These are phyloP conservation scores for Mortierella antarctica DNA, from an alignment of 192 early-diverging fungal genomes.

Conservation along the genomic window DNA sequence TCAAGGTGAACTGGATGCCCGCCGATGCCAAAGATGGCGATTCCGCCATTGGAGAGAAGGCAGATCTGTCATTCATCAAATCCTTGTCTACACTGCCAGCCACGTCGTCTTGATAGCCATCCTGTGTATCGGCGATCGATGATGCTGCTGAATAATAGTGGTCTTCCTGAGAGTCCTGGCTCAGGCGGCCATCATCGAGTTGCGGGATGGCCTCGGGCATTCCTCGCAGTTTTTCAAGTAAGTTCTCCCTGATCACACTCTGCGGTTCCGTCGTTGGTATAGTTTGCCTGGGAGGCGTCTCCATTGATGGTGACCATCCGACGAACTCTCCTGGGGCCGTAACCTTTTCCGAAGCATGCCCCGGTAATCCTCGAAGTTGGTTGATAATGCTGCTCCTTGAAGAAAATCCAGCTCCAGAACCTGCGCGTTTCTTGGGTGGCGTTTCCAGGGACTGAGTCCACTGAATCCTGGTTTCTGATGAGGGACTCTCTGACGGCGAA, in stretches of 20 bases:
- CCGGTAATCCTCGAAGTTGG: constrained; percentile 22
- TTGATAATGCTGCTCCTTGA: constrained; percentile 2
- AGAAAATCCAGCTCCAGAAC: background rate
- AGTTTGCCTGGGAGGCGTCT: constrained; percentile 32
- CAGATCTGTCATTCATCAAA: too few species aligned
- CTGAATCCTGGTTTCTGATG: background rate
- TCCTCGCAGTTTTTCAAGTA: constrained; percentile 28
- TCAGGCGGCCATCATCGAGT: background rate
- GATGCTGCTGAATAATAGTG: constrained; percentile 24
- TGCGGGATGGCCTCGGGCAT: background rate
- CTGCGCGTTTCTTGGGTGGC: constrained; percentile 7
- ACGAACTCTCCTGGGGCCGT: background rate
- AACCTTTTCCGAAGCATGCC: background rate
- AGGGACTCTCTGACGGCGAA: constrained; percentile 5
- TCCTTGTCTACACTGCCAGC: too few species aligned
- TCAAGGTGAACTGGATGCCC: background rate
- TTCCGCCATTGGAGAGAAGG: too few species aligned
- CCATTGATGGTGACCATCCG: constrained; percentile 28
- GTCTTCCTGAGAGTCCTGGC: constrained; percentile 10
- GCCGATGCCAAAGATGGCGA: background rate
- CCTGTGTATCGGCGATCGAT: background rate
- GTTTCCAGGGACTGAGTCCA: constrained; percentile 41
- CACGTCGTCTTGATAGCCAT: too few species aligned
- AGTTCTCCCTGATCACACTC: background rate
- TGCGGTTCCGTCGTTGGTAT: background rate